A percentile compares a stretch with the other conserved stretches of the same genome.
Evolutionary conservation across 441 rosid species (phyloP).

Genomic region (Cnidoscolus chayamansa): DNA sequence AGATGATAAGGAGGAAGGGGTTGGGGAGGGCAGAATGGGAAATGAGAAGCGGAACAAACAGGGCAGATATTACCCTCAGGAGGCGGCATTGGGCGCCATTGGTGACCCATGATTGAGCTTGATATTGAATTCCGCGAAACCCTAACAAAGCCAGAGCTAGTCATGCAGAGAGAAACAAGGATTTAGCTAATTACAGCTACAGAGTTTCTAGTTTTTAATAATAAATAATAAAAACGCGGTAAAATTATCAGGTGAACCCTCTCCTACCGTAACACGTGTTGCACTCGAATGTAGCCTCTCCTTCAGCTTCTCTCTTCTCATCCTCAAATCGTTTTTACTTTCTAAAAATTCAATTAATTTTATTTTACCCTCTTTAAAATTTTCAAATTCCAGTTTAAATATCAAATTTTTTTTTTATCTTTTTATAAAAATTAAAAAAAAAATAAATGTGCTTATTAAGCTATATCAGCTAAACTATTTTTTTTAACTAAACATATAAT

Average conservation of each 20-base stretch:
- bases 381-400: too few relatives aligned
- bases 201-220: too few relatives aligned
- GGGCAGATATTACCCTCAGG: conserved; percentile 54
- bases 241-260: neutral
- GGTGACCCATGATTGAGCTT: conserved; percentile 44
- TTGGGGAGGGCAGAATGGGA: conserved; percentile 72
- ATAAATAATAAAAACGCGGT: neutral
- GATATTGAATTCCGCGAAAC: conserved; percentile 4
- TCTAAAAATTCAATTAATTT: too few relatives aligned
- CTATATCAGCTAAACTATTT: too few relatives aligned
- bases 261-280: neutral
- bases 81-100: conserved; percentile 62
- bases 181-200: neutral
- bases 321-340: too few relatives aligned
- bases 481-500: too few relatives aligned
- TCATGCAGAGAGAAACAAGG: neutral
- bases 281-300: too few relatives aligned
- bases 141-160: neutral
- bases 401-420: too few relatives aligned
- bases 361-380: too few relatives aligned
- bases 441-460: too few relatives aligned
- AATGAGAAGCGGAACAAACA: conserved; percentile 54
- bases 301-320: too few relatives aligned
- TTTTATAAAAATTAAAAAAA: too few relatives aligned
- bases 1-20: conserved; percentile 24